A percentile compares a stretch with the other conserved stretches of the same genome.
These are phyloP conservation scores for Amaranthus palmeri DNA, from an alignment of 148 eudicot species.

Conservation along the genomic window DNA sequence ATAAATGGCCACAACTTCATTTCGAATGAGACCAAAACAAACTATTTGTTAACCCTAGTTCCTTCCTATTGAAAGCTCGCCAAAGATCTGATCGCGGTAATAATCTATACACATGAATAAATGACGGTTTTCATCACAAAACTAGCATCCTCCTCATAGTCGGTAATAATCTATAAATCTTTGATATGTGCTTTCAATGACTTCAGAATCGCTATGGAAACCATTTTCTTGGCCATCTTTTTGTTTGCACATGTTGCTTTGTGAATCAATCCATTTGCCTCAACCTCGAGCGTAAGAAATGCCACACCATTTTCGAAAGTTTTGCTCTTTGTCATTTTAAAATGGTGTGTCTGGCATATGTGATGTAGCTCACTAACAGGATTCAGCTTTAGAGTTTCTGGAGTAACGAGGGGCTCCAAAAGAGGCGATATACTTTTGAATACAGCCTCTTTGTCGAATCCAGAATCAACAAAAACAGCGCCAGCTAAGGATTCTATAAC, in stretches of 20 bases:
- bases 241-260: slow-evolving; percentile 36
- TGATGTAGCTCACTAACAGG: slow-evolving; percentile 57
- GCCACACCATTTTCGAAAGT: slow-evolving; percentile 33
- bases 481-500: slow-evolving; percentile 89
- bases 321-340: slow-evolving; percentile 22
- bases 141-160: no score
- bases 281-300: slow-evolving; percentile 48
- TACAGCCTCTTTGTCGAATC: slow-evolving; percentile 50
- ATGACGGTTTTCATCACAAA: no score
- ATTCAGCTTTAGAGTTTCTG: slow-evolving; percentile 57
- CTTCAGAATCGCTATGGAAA: slow-evolving; percentile 49
- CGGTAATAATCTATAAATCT: neutral
- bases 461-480: slow-evolving; percentile 74
- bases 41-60: neutral
- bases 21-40: no score
- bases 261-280: slow-evolving; percentile 43
- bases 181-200: slow-evolving; percentile 37
- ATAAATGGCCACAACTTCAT: no score
- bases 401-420: slow-evolving; percentile 70
- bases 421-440: slow-evolving; percentile 56
- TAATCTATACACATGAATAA: neutral
- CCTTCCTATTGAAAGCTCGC: neutral
- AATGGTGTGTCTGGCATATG: slow-evolving; percentile 45
- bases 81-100: neutral
- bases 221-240: slow-evolving; percentile 51